Conservation (phyloP, 768 basidiomycete genomes). For the Leccinellum albellum region DNA sequence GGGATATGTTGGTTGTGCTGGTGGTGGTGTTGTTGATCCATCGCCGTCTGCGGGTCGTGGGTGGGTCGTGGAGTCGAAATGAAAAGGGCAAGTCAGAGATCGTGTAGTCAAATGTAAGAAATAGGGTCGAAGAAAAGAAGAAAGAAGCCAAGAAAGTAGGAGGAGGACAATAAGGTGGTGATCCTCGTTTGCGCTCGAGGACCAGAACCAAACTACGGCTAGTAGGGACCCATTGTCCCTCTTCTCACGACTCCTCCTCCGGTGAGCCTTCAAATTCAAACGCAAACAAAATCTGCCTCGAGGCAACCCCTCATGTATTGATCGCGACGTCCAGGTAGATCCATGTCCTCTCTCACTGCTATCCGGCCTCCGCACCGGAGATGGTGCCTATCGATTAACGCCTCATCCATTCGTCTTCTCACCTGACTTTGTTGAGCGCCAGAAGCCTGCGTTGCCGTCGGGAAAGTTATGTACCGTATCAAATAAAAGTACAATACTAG, state of each 20-base stretch:
- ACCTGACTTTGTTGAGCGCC: constrained; percentile 1
- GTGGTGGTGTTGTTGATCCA: constrained; percentile 38
- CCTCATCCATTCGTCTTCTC: constrained; percentile 8
- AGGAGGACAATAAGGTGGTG: constrained; percentile 26
- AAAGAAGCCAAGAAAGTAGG: constrained; percentile 26
- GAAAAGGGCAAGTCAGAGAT: constrained; percentile 33
- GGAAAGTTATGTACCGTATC: neutral
- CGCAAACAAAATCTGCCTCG: constrained; percentile 18
- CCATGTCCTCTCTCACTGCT: neutral
- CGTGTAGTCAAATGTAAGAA: constrained; percentile 34
- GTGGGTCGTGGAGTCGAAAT: constrained; percentile 33
- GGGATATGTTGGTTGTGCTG: constrained; percentile 44
- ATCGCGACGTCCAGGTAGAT: constrained; percentile 9
- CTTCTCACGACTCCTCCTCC: constrained; percentile 27
- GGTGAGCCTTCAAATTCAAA: too few relatives aligned
- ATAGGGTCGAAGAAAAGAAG: constrained; percentile 36
- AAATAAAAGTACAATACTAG: too few relatives aligned
- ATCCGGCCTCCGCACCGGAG: constrained; percentile 3
- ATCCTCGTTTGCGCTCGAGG: constrained; percentile 29
- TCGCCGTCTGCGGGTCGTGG: constrained; percentile 36
- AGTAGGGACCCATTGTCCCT: constrained; percentile 9
- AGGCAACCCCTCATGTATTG: constrained; percentile 19
- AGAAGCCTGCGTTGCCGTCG: constrained; percentile 3
- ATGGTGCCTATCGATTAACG: constrained; percentile 19
- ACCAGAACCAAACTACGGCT: constrained; percentile 23